phyloP scores from a whole-genome alignment of 192 early-diverging fungal species.

The Helicostylum pulchrum region DNA sequence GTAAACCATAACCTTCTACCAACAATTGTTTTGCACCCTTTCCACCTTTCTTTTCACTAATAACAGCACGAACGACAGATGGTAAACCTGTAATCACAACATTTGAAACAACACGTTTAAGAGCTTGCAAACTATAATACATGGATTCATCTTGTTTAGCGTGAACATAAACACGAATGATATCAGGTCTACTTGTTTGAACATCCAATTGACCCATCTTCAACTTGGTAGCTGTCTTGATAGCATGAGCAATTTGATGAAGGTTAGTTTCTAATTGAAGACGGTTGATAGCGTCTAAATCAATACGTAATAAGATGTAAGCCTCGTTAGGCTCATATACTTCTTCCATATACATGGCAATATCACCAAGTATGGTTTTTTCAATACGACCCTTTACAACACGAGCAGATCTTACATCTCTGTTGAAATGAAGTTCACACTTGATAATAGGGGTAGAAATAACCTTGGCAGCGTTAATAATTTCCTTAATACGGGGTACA shows the following conservation, averaged over 20 bases:
- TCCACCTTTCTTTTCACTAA: slow-evolving; percentile 61
- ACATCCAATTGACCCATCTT: slow-evolving; percentile 78
- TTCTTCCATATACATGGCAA: slow-evolving; percentile 94
- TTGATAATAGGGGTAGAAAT: slow-evolving; percentile 92
- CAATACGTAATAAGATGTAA: slow-evolving; percentile 78
- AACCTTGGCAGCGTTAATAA: slow-evolving; percentile 91
- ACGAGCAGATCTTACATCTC: slow-evolving; percentile 72
- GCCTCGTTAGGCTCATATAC: slow-evolving; percentile 73
- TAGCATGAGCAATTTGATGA: slow-evolving; percentile 71
- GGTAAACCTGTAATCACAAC: slow-evolving; percentile 88
- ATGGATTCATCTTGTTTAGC: slow-evolving; percentile 58
- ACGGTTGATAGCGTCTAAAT: slow-evolving; percentile 77
- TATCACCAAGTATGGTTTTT: slow-evolving; percentile 84
- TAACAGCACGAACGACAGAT: slow-evolving; percentile 81
- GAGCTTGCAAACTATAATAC: slow-evolving; percentile 72
- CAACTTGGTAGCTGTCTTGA: slow-evolving; percentile 78
- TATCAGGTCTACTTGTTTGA: slow-evolving; percentile 54
- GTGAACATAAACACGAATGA: slow-evolving; percentile 64
- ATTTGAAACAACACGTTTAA: slow-evolving; percentile 83
- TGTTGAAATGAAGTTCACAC: slow-evolving; percentile 65
- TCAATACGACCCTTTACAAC: slow-evolving; percentile 98
- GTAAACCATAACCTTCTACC: slow-evolving; percentile 92
- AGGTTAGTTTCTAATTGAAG: slow-evolving; percentile 88
- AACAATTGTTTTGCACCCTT: slow-evolving; percentile 64
- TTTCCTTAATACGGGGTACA: slow-evolving; percentile 99